phyloP scores from a whole-genome alignment of 257 asterid genomes.

The Coffea canephora region DNA sequence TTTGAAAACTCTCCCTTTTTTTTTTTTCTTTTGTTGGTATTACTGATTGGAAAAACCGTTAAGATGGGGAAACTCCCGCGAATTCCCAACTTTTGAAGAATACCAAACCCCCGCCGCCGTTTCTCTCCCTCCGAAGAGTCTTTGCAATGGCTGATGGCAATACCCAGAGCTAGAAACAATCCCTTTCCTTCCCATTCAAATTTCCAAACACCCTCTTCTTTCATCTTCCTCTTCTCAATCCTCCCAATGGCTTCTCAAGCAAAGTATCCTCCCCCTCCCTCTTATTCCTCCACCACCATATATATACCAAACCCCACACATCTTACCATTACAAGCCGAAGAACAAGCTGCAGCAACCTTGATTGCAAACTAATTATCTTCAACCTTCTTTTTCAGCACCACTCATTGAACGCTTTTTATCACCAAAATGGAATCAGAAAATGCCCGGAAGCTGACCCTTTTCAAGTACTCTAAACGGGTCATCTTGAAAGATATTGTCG shows the following conservation, averaged over 20 bases:
- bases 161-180: slow-evolving; percentile 22
- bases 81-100: slow-evolving; percentile 55
- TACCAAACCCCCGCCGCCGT: slow-evolving; percentile 43
- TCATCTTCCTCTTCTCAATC: slow-evolving; percentile 33
- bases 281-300: not conserved
- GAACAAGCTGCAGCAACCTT: not conserved
- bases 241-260: slow-evolving; percentile 46
- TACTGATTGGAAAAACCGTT: slow-evolving; percentile 11
- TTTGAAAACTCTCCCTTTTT: no score
- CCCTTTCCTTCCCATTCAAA: slow-evolving; percentile 51
- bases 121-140: not conserved
- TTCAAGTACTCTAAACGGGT: slow-evolving; percentile 63
- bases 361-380: not conserved
- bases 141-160: not conserved
- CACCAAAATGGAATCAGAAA: slow-evolving; percentile 50
- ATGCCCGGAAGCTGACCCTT: slow-evolving; percentile 34
- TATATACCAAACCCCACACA: slow-evolving; percentile 29
- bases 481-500: slow-evolving; percentile 47
- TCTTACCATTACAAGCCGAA: slow-evolving; percentile 8
- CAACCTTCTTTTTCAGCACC: not conserved
- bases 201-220: slow-evolving; percentile 33
- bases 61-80: slow-evolving; percentile 56
- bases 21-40: no score
- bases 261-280: slow-evolving; percentile 41
- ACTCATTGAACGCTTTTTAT: not conserved